Evolutionary conservation across 208 protist genomes (phyloP), one percentile per base, ranked within the genome.

Genomic region (Acanthamoeba culbertsoni): DNA sequence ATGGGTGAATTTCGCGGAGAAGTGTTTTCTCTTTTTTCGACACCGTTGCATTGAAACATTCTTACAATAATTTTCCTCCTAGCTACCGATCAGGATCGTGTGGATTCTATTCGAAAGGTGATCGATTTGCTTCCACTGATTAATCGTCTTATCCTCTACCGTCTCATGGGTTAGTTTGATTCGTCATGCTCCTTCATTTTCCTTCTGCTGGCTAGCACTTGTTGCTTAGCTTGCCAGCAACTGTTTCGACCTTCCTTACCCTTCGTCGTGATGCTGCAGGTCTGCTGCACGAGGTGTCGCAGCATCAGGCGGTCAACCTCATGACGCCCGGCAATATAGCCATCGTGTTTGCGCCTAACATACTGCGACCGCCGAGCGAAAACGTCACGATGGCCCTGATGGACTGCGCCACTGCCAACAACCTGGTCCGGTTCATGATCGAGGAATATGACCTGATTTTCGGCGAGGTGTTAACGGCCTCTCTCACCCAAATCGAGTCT

Each of bases 121-220:
- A 8, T 88, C 0, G 79, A 55, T 16, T 28, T 55, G 1, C 79
- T 88, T 3, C 79, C 79, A 0, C 35, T 63, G 28, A 88, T 63
- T 28, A 88, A 88, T 48, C 28, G 42, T 20, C 43, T 65, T 33
- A 88, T 88, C 26, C 51, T 88, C 10, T 55, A 63, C 12, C 42
- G 79, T 31, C 51, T 88, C 33, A 88, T 88, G 42, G 79, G 79
- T 86, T n/a, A n/a, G n/a, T n/a, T n/a, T n/a, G n/a, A n/a, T n/a
- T n/a, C n/a, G n/a, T n/a, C n/a, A n/a, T n/a, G n/a, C n/a, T n/a
- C n/a, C n/a, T n/a, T n/a, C n/a, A n/a, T n/a, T n/a, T n/a, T n/a
- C n/a, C n/a, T n/a, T n/a, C n/a, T n/a, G n/a, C n/a, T n/a, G n/a
- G n/a, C n/a, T n/a, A n/a, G n/a, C n/a, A n/a, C n/a, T n/a, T 20